Evolutionary conservation across 2,329 filamentous ascomycete genomes (phyloP).

Genomic region (Dryadomyces quercus-mongolicae): DNA sequence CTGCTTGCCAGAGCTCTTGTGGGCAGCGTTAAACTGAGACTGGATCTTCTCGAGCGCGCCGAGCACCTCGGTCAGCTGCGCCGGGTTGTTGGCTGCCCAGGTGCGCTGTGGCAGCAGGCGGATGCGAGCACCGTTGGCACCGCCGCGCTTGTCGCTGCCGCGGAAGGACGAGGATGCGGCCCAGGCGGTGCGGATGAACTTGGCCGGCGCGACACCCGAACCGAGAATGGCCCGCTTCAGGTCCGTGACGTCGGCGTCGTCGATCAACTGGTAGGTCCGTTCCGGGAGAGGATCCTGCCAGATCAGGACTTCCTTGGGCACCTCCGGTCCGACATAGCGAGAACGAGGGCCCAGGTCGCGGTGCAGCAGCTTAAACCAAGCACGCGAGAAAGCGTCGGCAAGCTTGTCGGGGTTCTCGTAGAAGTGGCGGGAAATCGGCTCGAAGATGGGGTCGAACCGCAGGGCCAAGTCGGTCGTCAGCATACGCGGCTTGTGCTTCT

Average conservation of each 20-base stretch:
- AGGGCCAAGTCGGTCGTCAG: conserved; percentile 64
- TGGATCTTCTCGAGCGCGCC: conserved; percentile 51
- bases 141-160: conserved; percentile 67
- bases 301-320: conserved; percentile 54
- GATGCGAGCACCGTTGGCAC: conserved; percentile 70
- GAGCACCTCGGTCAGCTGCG: conserved; percentile 51
- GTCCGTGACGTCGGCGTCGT: conserved; percentile 47
- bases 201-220: conserved; percentile 45
- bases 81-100: conserved; percentile 66
- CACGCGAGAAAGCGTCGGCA: conserved; percentile 55
- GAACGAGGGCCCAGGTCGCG: conserved; percentile 63
- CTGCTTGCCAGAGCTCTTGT: conserved; percentile 43
- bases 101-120: conserved; percentile 58
- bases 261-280: conserved; percentile 43
- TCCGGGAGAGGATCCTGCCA: conserved; percentile 67
- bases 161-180: conserved; percentile 62
- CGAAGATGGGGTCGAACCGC: conserved; percentile 58
- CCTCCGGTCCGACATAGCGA: conserved; percentile 64
- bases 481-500: conserved; percentile 68
- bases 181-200: conserved; percentile 56
- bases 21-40: conserved; percentile 45
- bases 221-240: conserved; percentile 59
- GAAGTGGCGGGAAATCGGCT: conserved; percentile 64
- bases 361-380: conserved; percentile 78
- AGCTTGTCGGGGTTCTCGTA: conserved; percentile 57